Conservation (phyloP, 2,329 filamentous ascomycete species). For the Verticillium zaregamsianum region DNA sequence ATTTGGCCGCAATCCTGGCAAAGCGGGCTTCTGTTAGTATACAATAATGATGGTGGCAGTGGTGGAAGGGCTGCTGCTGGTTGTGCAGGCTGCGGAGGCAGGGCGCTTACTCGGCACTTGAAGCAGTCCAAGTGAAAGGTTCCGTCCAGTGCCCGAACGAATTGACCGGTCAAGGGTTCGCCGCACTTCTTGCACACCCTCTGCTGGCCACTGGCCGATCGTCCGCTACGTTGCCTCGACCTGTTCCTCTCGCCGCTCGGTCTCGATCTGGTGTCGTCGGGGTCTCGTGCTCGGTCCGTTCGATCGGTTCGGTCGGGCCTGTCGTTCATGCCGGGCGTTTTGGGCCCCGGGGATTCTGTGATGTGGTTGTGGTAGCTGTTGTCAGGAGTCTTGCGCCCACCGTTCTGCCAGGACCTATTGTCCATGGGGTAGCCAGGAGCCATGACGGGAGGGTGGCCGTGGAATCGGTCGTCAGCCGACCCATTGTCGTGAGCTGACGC, state of each 20-base stretch:
- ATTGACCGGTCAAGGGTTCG: constrained; percentile 86
- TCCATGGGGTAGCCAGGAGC: constrained; percentile 27
- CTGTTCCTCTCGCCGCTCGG: constrained; percentile 55
- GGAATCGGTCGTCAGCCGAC: constrained; percentile 32
- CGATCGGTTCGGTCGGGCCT: constrained; percentile 16
- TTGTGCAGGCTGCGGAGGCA: neutral
- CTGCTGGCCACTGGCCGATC: constrained; percentile 54
- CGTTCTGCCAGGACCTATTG: constrained; percentile 29
- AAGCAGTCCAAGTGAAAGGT: constrained; percentile 98
- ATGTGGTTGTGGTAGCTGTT: constrained; percentile 27
- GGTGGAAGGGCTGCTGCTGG: neutral
- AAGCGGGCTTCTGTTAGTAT: constrained; percentile 4
- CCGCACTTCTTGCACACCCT: constrained; percentile 83
- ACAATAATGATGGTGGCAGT: neutral
- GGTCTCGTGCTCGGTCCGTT: constrained; percentile 20
- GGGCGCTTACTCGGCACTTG: constrained; percentile 71
- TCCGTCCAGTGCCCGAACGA: constrained; percentile 87
- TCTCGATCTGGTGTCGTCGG: constrained; percentile 44
- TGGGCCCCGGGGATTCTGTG: constrained; percentile 28
- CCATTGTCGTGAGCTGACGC: constrained; percentile 43
- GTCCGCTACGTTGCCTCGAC: constrained; percentile 48
- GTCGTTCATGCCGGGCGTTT: constrained; percentile 9
- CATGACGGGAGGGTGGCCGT: constrained; percentile 20
- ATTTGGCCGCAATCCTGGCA: constrained; percentile 90
- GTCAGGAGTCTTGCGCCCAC: constrained; percentile 31